Evolutionary conservation across 345 rosid genomes (phyloP), one percentile per base, ranked within the genome.

Genomic region (Carallia pectinifolia): DNA sequence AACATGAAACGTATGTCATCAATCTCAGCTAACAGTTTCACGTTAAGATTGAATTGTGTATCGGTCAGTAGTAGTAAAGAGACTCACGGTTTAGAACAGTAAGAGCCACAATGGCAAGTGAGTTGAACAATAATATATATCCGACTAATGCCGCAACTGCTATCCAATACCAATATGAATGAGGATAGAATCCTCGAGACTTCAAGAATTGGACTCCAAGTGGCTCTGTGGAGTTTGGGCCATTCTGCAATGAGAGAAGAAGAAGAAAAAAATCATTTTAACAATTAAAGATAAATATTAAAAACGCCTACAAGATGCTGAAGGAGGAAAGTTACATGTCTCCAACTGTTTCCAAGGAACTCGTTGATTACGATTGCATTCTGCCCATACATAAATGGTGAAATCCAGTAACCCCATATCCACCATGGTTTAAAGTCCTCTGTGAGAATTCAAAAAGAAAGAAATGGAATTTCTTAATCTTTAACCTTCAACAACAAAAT

Each of bases 331-430:
- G 23, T 70, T 81, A 83, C 83, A 66, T 77, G 76, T 38, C 53
- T 78, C 91, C 97, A 93, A 48, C 88, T 85, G 16, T 87, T 40
- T 39, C 90, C 95, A 9, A 86, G 86, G 81, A 87, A 87, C 77
- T 90, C 95, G 39, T 90, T 93, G 34, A 79, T 85, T 30, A 76
- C 62, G 2, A 90, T 65, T 0, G 96, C 98, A 33, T 81, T 90
- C 60, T 90, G 96, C 61, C 83, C 92, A 50, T 93, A 93, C 96
- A 86, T 89, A 56, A 93, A 38, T 13, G 98, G 93, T 7, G 97
- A 90, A 61, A 68, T 31, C 97, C 97, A 93, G 75, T 78, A 93
- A 62, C 83, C 96, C 97, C 97, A 90, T 36, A 84, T 82, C 98
- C 97, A 89, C 98, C 97, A 90, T 64, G 83, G 86, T 75, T 93